Conservation (phyloP, 1,284 basidiomycete species). For the Farysia itapuensis region DNA sequence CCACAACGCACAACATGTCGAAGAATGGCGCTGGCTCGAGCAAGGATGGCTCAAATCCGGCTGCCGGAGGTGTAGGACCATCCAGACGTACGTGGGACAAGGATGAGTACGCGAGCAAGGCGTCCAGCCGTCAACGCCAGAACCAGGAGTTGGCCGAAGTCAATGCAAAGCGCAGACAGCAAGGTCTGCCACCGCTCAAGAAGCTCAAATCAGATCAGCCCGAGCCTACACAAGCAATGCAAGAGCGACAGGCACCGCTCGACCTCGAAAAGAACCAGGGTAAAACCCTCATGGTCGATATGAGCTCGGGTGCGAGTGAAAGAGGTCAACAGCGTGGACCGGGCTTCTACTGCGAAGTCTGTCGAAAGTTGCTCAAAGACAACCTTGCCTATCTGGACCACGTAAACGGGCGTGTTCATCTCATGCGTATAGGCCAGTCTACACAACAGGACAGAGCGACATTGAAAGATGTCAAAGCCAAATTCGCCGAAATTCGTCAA, state of each 20-base stretch:
- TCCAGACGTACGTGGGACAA: conserved; percentile 53
- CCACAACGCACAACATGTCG: too few relatives aligned
- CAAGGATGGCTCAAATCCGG: neutral
- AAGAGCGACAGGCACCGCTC: conserved; percentile 42
- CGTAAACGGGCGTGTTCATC: conserved; percentile 87
- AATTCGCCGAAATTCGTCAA: conserved; percentile 77
- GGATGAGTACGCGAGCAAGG: conserved; percentile 44
- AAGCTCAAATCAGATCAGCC: conserved; percentile 40
- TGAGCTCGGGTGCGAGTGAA: conserved; percentile 6
- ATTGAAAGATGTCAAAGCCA: conserved; percentile 82
- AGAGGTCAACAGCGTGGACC: conserved; percentile 41
- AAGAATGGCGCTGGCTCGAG: neutral
- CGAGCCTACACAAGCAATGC: conserved; percentile 49
- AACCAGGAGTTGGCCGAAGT: conserved; percentile 43
- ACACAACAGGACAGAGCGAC: conserved; percentile 88
- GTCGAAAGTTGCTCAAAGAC: conserved; percentile 81
- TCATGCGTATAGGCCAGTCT: conserved; percentile 87
- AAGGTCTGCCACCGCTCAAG: conserved; percentile 43
- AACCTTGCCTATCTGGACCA: conserved; percentile 91
- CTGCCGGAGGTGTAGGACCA: conserved; percentile 40
- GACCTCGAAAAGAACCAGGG: conserved; percentile 49
- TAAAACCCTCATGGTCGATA: conserved; percentile 55
- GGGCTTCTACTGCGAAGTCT: conserved; percentile 60
- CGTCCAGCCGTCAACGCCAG: conserved; percentile 48
- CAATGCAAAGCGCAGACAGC: conserved; percentile 40